These are phyloP conservation scores for Kernera saxatilis DNA, from an alignment of 345 rosid genomes.

Conservation along the genomic window DNA sequence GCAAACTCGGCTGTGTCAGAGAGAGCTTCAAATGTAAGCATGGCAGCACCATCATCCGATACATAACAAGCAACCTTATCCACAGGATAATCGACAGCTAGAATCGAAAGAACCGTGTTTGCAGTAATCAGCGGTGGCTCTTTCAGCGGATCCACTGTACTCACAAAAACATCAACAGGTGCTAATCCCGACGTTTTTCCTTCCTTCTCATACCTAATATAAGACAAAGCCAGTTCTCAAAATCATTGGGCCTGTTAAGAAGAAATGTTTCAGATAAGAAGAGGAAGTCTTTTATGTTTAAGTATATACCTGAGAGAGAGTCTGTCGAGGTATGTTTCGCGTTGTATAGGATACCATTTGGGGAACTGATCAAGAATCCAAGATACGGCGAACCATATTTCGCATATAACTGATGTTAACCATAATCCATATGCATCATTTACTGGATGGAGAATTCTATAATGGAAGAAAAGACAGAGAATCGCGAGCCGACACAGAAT, in stretches of 20 bases:
- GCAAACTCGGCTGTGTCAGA: slow-evolving; percentile 97
- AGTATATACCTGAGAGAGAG: slow-evolving; percentile 67
- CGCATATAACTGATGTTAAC: slow-evolving; percentile 94
- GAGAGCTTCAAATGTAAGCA: slow-evolving; percentile 98
- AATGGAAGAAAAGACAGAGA: slow-evolving; percentile 82
- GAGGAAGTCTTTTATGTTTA: not conserved
- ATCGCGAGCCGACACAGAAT: slow-evolving; percentile 75
- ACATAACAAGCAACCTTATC: slow-evolving; percentile 94
- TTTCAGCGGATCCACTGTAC: slow-evolving; percentile 96
- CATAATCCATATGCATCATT: slow-evolving; percentile 81
- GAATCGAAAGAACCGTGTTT: slow-evolving; percentile 90
- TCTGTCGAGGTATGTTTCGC: slow-evolving; percentile 95
- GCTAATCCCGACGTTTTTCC: slow-evolving; percentile 86
- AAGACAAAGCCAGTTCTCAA: not conserved
- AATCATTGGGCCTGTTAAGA: not conserved
- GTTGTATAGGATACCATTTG: slow-evolving; percentile 81
- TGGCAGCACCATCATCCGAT: slow-evolving; percentile 97
- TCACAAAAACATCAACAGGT: slow-evolving; percentile 67
- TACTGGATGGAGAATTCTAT: slow-evolving; percentile 88
- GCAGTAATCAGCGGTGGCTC: slow-evolving; percentile 97
- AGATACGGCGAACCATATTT: slow-evolving; percentile 90
- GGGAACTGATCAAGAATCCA: slow-evolving; percentile 98
- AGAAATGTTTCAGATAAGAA: not conserved
- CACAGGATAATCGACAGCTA: slow-evolving; percentile 92
- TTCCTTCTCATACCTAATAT: slow-evolving; percentile 81